A percentile compares a stretch with the other conserved stretches of the same genome.
Evolutionary conservation across 2,329 filamentous ascomycete genomes (phyloP).

Genomic region (Diaporthe longicolla): DNA sequence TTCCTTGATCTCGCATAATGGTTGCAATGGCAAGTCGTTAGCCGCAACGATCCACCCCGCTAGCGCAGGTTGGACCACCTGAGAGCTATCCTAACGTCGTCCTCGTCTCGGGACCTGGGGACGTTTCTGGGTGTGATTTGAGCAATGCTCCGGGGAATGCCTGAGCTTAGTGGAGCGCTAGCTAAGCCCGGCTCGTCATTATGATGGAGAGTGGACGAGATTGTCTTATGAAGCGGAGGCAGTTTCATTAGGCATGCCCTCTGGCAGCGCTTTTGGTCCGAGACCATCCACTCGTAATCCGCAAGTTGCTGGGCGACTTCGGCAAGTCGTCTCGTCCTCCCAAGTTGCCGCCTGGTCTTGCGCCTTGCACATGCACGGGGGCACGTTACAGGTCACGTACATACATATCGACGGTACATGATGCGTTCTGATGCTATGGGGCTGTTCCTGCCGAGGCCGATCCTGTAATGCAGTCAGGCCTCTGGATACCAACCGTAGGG

Average conservation of each 20-base stretch:
- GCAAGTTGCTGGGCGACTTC: conserved; percentile 9
- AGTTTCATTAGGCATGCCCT: conserved; percentile 7
- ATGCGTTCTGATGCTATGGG: conserved; percentile 9
- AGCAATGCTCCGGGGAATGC: conserved; percentile 5
- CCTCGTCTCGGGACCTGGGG: conserved; percentile 24
- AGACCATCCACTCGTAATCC: neutral
- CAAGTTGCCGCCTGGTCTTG: conserved; percentile 4
- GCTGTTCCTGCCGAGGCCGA: conserved; percentile 24
- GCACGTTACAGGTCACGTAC: conserved; percentile 31
- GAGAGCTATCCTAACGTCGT: conserved; percentile 5
- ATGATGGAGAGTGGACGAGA: conserved; percentile 14
- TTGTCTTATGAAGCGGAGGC: conserved; percentile 27
- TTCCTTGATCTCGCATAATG: conserved; percentile 33
- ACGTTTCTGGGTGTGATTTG: neutral
- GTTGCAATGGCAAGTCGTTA: conserved; percentile 18
- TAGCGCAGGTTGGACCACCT: conserved; percentile 26
- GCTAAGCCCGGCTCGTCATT: conserved; percentile 19
- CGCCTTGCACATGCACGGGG: conserved; percentile 7
- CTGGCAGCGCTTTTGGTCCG: neutral
- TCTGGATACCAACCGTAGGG: conserved; percentile 2
- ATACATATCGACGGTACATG: neutral
- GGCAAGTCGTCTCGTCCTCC: conserved; percentile 4
- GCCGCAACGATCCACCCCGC: conserved; percentile 35
- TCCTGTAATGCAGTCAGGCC: neutral
- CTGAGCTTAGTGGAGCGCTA: conserved; percentile 25